Percentiles rank a stretch among this genome's conserved stretches.
These are phyloP conservation scores for Pholiota molesta DNA, from an alignment of 768 basidiomycete genomes.

Conservation along the genomic window DNA sequence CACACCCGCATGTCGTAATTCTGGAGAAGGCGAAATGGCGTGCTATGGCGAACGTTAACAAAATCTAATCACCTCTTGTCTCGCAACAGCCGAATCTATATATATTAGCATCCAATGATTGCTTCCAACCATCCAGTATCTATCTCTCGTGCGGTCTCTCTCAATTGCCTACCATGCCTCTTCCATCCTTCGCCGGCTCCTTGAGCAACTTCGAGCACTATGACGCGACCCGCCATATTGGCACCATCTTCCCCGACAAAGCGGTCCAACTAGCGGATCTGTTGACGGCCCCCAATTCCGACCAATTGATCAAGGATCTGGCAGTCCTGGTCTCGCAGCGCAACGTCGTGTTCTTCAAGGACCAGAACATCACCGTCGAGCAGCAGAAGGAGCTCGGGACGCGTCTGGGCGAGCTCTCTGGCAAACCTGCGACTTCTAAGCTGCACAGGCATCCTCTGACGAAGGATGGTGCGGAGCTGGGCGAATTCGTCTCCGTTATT, in stretches of 20 bases:
- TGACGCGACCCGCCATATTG: slow-evolving; percentile 56
- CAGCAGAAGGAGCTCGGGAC: slow-evolving; percentile 54
- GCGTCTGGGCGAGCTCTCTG: slow-evolving; percentile 51
- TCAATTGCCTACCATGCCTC: slow-evolving; percentile 9
- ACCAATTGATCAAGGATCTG: slow-evolving; percentile 56
- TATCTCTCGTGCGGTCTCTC: slow-evolving; percentile 11
- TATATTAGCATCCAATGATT: not conserved
- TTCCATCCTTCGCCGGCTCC: slow-evolving; percentile 34
- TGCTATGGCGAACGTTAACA: not conserved
- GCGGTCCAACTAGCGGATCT: slow-evolving; percentile 49
- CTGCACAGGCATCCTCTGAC: slow-evolving; percentile 63
- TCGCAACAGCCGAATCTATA: not conserved
- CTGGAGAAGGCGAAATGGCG: not conserved
- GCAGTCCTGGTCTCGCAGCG: slow-evolving; percentile 56
- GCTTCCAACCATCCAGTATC: not conserved
- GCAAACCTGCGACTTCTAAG: slow-evolving; percentile 47
- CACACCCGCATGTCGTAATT: not conserved
- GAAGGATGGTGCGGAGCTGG: slow-evolving; percentile 48
- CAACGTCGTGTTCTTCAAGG: slow-evolving; percentile 67
- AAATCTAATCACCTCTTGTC: not conserved
- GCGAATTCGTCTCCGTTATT: slow-evolving; percentile 57
- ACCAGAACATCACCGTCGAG: slow-evolving; percentile 50
- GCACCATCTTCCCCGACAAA: slow-evolving; percentile 50
- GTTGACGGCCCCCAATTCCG: slow-evolving; percentile 46
- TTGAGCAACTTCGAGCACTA: slow-evolving; percentile 35